Conservation (phyloP, 352 stramenopile genomes). For the Phytophthora pinifolia region DNA sequence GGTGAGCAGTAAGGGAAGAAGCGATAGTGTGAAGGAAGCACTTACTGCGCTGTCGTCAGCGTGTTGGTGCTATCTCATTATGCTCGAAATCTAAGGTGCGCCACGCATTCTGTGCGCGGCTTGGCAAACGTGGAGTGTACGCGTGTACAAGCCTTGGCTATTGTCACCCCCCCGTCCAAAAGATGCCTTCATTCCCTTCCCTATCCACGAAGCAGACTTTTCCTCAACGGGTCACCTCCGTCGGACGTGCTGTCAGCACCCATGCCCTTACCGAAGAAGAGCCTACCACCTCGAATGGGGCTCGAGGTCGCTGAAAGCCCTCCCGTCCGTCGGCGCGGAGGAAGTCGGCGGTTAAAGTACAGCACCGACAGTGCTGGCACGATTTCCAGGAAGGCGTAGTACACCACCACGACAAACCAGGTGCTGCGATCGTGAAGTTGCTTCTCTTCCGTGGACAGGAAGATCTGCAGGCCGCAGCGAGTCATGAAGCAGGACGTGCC, state of each 20-base stretch:
- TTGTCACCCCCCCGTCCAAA: too few species aligned
- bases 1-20: slow-evolving; percentile 39
- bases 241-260: slow-evolving; percentile 21
- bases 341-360: slow-evolving; percentile 84
- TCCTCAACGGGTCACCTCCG: slow-evolving; percentile 36
- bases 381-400: slow-evolving; percentile 83
- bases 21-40: background rate
- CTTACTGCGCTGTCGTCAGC: slow-evolving; percentile 5
- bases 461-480: slow-evolving; percentile 68
- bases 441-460: slow-evolving; percentile 63
- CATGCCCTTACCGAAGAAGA: slow-evolving; percentile 59
- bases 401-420: slow-evolving; percentile 80
- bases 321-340: slow-evolving; percentile 36
- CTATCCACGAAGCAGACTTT: slow-evolving; percentile 51
- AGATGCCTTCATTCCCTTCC: background rate
- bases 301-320: slow-evolving; percentile 34
- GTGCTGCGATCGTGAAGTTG: slow-evolving; percentile 78
- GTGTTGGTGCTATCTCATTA: slow-evolving; percentile 1
- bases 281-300: slow-evolving; percentile 38
- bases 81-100: slow-evolving; percentile 2
- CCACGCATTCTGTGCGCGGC: background rate
- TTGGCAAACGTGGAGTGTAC: too few species aligned
- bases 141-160: too few species aligned
- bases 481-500: slow-evolving; percentile 84
- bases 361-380: slow-evolving; percentile 73